Evolutionary conservation across 257 asterid genomes (phyloP), one percentile per base, ranked within the genome.

Genomic region (Verbascum thapsus): DNA sequence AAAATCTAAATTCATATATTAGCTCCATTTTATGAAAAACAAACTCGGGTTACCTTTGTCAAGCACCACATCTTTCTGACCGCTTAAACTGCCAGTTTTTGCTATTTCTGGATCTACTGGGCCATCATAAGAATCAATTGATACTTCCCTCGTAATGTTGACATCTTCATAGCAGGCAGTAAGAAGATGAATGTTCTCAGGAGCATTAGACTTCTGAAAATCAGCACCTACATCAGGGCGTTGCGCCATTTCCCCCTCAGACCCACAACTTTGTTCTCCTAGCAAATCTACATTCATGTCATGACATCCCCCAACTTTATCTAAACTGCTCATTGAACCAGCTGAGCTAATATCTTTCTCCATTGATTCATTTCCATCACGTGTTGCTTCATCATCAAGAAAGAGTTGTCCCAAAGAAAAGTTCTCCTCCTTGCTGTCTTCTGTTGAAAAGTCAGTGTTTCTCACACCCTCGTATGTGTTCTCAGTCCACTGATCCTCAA

Each of bases 401-500:
- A 30, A 20, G 22, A 59, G 20, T 30, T 52, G 61, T 41, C 58
- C 68, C 1, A 48, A 53, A 64, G 69, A 8, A 48, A 43, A 6
- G 49, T 17, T 18, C n/a, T 9, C 35, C 37, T 57, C 61, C 57
- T 39, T 7, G 42, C 32, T 64, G 55, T 57, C 41, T 35, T 66
- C 74, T 17, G 68, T 17, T 53, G 26, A 8, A 42, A 42, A 17
- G 60, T 23, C 19, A 30, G 58, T 50, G 66, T 49, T 71, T 63
- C 20, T 61, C 53, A 13, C 51, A 55, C 42, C 38, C 57, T 53
- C 76, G 43, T 11, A 35, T 12, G 53, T 43, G 42, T 32, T 30
- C 63, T 55, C 77, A 20, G 64, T 42, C 47, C 58, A 41, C 67
- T 53, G 66, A 61, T 53, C 68, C 60, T 12, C 23, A 2, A 63